Conservation (phyloP, 2,329 filamentous ascomycete species). For the Lecanicillium sp. region DNA sequence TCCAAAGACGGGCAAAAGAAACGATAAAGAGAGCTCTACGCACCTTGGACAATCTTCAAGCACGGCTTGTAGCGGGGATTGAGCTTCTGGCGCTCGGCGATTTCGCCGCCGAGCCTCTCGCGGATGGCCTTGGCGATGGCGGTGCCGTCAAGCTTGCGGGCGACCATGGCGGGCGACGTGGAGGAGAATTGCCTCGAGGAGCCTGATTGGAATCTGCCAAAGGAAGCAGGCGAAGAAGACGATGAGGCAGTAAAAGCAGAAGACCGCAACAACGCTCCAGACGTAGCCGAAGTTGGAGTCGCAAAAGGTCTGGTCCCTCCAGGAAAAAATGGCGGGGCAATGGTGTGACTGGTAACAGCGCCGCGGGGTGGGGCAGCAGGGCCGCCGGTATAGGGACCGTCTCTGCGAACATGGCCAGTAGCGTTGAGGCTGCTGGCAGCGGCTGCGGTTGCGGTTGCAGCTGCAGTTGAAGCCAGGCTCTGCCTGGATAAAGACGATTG, state of each 20-base stretch:
- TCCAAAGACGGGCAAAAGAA: too few relatives aligned
- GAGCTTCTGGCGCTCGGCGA: conserved; percentile 67
- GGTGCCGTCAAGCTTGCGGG: conserved; percentile 89
- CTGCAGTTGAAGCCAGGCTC: too few relatives aligned
- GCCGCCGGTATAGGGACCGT: too few relatives aligned
- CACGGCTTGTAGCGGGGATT: conserved; percentile 86
- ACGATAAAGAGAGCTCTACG: conserved; percentile 16
- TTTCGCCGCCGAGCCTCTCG: conserved; percentile 70
- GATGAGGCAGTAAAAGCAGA: not conserved
- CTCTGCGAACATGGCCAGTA: too few relatives aligned
- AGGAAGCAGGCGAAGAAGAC: not conserved
- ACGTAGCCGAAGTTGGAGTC: not conserved
- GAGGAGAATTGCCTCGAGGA: conserved; percentile 27
- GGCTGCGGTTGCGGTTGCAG: too few relatives aligned
- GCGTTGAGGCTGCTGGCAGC: too few relatives aligned
- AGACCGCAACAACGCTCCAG: not conserved
- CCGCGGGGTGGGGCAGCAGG: not conserved
- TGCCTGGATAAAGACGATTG: too few relatives aligned
- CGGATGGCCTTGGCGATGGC: conserved; percentile 90
- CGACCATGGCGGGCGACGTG: conserved; percentile 63
- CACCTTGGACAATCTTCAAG: conserved; percentile 92
- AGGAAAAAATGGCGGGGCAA: too few relatives aligned
- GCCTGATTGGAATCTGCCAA: conserved; percentile 6
- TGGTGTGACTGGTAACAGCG: not conserved
- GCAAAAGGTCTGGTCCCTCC: not conserved